These are phyloP conservation scores for Trichophyton schoenleinii DNA, from an alignment of 2,329 filamentous ascomycete genomes.

Conservation along the genomic window DNA sequence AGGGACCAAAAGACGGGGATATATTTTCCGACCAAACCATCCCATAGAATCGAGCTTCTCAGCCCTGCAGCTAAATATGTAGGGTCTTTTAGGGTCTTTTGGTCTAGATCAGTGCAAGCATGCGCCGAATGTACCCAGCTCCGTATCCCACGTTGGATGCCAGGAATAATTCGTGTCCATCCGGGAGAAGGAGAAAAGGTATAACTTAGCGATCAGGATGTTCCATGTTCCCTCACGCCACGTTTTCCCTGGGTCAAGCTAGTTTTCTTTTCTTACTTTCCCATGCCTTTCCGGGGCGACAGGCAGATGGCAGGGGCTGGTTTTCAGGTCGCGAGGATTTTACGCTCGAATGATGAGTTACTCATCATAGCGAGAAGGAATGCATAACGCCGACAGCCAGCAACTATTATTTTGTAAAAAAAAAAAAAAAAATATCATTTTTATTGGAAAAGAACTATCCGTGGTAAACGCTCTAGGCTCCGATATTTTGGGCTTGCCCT, in stretches of 20 bases:
- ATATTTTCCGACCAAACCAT: neutral
- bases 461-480: neutral
- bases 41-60: neutral
- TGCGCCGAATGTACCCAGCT: neutral
- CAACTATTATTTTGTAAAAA: too few relatives aligned
- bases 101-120: neutral
- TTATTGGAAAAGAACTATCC: too few relatives aligned
- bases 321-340: too few relatives aligned
- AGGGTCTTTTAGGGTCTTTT: neutral
- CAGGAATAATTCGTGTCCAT: neutral
- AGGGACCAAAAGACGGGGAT: neutral
- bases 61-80: neutral
- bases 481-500: neutral
- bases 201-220: neutral
- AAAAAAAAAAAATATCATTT: too few relatives aligned
- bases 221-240: neutral
- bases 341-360: too few relatives aligned
- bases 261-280: too few relatives aligned
- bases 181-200: neutral
- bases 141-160: neutral
- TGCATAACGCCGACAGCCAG: too few relatives aligned
- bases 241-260: neutral
- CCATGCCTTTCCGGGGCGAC: too few relatives aligned
- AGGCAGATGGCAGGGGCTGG: too few relatives aligned
- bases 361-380: too few relatives aligned